Evolutionary conservation across 805 yeast species (phyloP), one percentile per base, ranked within the genome.

Genomic region (Pichia nakasei): DNA sequence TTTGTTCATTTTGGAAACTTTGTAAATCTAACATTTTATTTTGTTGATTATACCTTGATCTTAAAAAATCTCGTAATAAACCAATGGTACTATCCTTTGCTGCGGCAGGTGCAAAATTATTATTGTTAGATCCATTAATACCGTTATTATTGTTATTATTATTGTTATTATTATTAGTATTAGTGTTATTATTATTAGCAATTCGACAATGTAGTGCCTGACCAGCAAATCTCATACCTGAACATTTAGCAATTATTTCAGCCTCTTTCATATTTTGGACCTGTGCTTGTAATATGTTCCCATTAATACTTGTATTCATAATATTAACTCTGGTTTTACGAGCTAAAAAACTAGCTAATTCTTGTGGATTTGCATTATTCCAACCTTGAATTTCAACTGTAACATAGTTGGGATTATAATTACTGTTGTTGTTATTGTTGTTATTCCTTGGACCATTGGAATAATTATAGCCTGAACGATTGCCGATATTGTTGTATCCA

Each of bases 171-270:
- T 57, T 53, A 9, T 11, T 24, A 38, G 35, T 34, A 5, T 70
- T 61, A 9, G 52, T 51, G 22, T 53, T 57, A 36, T 45, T 39
- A 38, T 43, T 52, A 31, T 54, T 55, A 34, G 48, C 44, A 13
- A 73, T 66, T 40, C 69, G 65, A 48, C 89, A 72, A 48, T 69
- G 71, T 53, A 89, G 68, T 3, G 76, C 57, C 39, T 76, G 73
- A 9, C 93, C 91, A 1, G 95, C 94, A 67, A 86, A 88, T 47
- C 80, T 69, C 41, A 82, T 79, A n/a, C 96, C 96, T 35, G 73
- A 69, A 75, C 82, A 80, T 47, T 72, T 75, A 35, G 66, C 59
- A 39, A 87, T 63, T 7, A 68, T 72, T 19, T 74, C 69, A 0
- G 87, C 87, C 18, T 85, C 86, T 22, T 64, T 62, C 26, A 68